Base-by-base conservation (phyloP, 2,329 filamentous ascomycete species). In the Leptographium flavum region DNA sequence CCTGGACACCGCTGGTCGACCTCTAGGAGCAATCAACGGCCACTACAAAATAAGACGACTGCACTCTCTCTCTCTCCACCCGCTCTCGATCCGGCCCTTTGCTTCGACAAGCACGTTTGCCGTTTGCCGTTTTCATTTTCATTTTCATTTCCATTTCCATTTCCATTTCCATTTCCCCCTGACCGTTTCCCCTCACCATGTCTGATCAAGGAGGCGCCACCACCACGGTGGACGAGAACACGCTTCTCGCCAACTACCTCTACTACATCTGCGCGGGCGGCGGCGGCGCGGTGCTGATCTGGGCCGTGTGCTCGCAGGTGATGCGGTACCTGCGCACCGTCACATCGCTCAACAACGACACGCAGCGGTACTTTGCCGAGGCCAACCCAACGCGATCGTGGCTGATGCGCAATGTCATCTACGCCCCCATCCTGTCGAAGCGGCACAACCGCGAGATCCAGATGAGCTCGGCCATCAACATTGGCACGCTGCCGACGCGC, bases 281-380 rank as follows among this genome's bases (percentile, higher is more conserved):
- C 43, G 72, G 81, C 13, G 70, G 61, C 31, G 69, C 71, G 42
- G 68, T 88, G 54, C 69, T 84, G 51, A 54, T 79, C 50, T 90
- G 85, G 74, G 77, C 81, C 49, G 60, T 80, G 50, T 62, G 68
- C 45, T 70, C 77, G 42, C 69, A 73, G 45, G 63, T 83, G 46
- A 67, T 75, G 47, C 76, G 73, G 53, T 81, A 92, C 57, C 67
- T 88, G 32, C 77, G 87, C 51, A 81, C 75, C 23, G 69, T 94
- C 38, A 73, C 82, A 36, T 86, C 80, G 56, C 72, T 94, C 52
- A 81, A 75, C 64, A 87, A 86, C 64, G 81, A 85, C 52, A 81
- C 71, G 1, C 87, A 94, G 60, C 71, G 74, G 49, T 94, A 87
- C 66, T 94, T 88, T 58, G 73, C 79, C 39, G 65, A 68, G 22